Base-by-base conservation (phyloP, 352 stramenopile species). In the Phytopythium sindhum region DNA sequence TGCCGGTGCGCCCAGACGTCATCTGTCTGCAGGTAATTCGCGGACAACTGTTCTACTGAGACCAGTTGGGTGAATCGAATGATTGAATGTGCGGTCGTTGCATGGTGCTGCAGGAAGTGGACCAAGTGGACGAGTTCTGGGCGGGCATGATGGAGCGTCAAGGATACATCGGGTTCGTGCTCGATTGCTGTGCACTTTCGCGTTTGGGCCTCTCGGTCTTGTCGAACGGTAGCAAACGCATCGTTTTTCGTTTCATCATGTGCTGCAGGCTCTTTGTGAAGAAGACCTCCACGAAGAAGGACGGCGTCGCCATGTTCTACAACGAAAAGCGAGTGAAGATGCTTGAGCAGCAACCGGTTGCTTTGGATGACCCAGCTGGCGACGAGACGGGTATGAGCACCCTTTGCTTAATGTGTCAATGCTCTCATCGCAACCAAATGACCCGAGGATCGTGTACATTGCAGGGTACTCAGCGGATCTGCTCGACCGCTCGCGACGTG, bases 51-150 rank as follows among this genome's bases (percentile, higher is more conserved):
- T n/a, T n/a, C n/a, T n/a, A n/a, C n/a, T n/a, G n/a, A n/a, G n/a
- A n/a, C n/a, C n/a, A n/a, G n/a, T n/a, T n/a, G n/a, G n/a, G n/a
- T n/a, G n/a, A n/a, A n/a, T n/a, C n/a, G n/a, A n/a, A n/a, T 35
- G 47, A n/a, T 9, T 53, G 37, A 8, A 64, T 53, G 12, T 2
- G 15, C 48, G 37, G 12, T 14, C 19, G n/a, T 17, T 24, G 44
- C 26, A 24, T 55, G 15, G 6, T 14, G 37, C 23, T 15, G 37
- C 59, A 93, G 86, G 86, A 95, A 80, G 81, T 88, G 14, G 86
- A 95, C 65, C 73, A 90, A 15, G 93, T 90, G 54, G 59, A 79
- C 12, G 73, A 84, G 48, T 95, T 95, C 57, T 95, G 86, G 86
- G 66, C 65, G 1, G 67, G 26, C 2, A 70, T 68, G 62, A 89